These are phyloP conservation scores for Neofusicoccum laricinum DNA, from an alignment of 2,329 filamentous ascomycete species.

Conservation along the genomic window DNA sequence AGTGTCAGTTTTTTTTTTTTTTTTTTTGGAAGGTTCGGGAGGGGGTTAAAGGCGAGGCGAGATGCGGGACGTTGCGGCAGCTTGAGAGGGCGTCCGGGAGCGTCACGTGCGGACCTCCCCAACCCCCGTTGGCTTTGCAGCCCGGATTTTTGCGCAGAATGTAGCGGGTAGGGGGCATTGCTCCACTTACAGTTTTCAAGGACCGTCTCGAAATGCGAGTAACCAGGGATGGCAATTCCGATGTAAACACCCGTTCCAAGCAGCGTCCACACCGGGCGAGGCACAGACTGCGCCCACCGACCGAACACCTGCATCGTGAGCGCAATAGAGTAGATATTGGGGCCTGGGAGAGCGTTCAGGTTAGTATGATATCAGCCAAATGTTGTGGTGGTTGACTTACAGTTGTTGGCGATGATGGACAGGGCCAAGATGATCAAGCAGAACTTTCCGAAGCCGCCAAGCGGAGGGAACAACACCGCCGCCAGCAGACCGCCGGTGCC, in stretches of 20 bases:
- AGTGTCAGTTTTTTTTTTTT: background rate
- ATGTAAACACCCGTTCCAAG: conserved; percentile 63
- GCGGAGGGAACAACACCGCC: conserved; percentile 59
- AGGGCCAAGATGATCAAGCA: conserved; percentile 66
- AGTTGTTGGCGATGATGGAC: conserved; percentile 66
- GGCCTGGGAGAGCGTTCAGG: conserved; percentile 27
- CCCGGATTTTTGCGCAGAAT: too few relatives aligned
- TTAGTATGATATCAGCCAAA: too few relatives aligned
- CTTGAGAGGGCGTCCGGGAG: too few relatives aligned
- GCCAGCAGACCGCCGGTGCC: conserved; percentile 66
- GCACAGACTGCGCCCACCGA: conserved; percentile 57
- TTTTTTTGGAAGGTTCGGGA: too few relatives aligned
- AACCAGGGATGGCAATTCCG: conserved; percentile 68
- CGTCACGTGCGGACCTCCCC: too few relatives aligned
- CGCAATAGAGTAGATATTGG: conserved; percentile 65
- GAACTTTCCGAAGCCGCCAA: conserved; percentile 70
- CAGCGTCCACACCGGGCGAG: conserved; percentile 66
- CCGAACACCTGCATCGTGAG: conserved; percentile 66
- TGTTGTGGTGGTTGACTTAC: too few relatives aligned
- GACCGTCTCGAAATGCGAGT: conserved; percentile 30
- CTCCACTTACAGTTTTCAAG: conserved; percentile 10
- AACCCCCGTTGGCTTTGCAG: background rate
- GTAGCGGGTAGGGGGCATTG: background rate
- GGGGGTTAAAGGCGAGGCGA: too few relatives aligned
- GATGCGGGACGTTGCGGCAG: too few relatives aligned